Evolutionary conservation across 192 early-diverging fungal genomes (phyloP).

Genomic region (Oehlia diaphana): DNA sequence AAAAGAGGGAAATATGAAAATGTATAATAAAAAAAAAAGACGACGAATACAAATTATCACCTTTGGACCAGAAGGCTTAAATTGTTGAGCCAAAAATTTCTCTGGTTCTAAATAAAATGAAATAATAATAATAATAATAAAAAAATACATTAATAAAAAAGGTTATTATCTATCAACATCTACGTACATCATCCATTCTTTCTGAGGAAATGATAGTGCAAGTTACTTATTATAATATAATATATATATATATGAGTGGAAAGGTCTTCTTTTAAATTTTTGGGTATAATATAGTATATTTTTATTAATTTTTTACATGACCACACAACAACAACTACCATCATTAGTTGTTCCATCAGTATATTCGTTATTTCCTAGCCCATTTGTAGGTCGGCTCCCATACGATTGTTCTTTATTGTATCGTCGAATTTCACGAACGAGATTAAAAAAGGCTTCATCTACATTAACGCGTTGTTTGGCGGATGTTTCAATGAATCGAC

Average conservation of each 20-base stretch:
- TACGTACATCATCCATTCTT: slow-evolving; percentile 8
- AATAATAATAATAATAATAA: slow-evolving; percentile 1
- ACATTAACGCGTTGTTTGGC: slow-evolving; percentile 90
- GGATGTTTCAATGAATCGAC: slow-evolving; percentile 84
- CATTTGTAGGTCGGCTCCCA: slow-evolving; percentile 43
- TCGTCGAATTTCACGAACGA: slow-evolving; percentile 84
- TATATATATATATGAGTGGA: background rate
- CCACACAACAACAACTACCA: slow-evolving; percentile 61
- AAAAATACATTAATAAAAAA: background rate
- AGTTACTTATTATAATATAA: background rate
- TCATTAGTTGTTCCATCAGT: slow-evolving; percentile 34
- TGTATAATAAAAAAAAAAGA: background rate
- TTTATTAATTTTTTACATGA: slow-evolving; percentile 47
- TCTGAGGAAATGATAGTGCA: background rate
- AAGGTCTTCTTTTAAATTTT: background rate
- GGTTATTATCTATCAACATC: background rate
- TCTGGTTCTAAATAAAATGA: background rate
- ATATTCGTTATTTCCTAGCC: slow-evolving; percentile 40
- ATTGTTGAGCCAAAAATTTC: too few species aligned
- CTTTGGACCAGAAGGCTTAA: background rate
- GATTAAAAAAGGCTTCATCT: slow-evolving; percentile 85
- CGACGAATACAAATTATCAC: background rate
- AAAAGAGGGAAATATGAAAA: background rate
- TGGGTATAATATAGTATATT: slow-evolving; percentile 4
- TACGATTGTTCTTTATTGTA: slow-evolving; percentile 71